Conservation (phyloP, 2,329 filamentous ascomycete genomes). For the Zymoseptoria ardabiliae region DNA sequence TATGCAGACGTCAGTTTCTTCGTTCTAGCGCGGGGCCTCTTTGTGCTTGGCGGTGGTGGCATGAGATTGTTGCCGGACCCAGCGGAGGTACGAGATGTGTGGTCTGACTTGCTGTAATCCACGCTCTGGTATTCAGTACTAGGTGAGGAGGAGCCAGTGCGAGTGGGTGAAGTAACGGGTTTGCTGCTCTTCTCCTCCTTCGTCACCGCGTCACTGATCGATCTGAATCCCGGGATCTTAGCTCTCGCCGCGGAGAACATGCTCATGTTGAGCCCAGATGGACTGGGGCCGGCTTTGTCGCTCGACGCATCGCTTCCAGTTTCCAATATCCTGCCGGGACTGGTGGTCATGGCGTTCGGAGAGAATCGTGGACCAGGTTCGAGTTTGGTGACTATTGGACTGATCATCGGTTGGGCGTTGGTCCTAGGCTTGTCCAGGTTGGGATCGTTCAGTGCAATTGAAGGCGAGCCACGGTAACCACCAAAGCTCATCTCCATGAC, state of each 20-base stretch:
- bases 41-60: constrained; percentile 22
- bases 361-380: constrained; percentile 41
- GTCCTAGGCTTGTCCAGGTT: constrained; percentile 30
- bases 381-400: constrained; percentile 51
- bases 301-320: constrained; percentile 43
- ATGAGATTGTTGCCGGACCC: constrained; percentile 34
- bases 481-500: constrained; percentile 12
- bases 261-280: constrained; percentile 30
- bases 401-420: constrained; percentile 34
- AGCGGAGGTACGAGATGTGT: constrained; percentile 36
- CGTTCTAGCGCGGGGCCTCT: constrained; percentile 33
- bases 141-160: constrained; percentile 67
- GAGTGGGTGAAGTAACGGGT: constrained; percentile 55
- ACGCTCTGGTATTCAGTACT: constrained; percentile 46
- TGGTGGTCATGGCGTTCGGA: constrained; percentile 15
- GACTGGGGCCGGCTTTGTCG: constrained; percentile 20
- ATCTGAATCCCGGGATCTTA: constrained; percentile 63
- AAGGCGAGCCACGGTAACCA: constrained; percentile 22
- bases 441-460: constrained; percentile 8
- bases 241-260: constrained; percentile 28
- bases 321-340: constrained; percentile 14
- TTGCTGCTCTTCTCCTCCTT: constrained; percentile 44
- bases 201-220: constrained; percentile 68
- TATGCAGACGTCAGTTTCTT: constrained; percentile 97
- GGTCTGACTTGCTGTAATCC: constrained; percentile 29